Conservation (phyloP, 75 land plant genomes). For the Larix kaempferi region DNA sequence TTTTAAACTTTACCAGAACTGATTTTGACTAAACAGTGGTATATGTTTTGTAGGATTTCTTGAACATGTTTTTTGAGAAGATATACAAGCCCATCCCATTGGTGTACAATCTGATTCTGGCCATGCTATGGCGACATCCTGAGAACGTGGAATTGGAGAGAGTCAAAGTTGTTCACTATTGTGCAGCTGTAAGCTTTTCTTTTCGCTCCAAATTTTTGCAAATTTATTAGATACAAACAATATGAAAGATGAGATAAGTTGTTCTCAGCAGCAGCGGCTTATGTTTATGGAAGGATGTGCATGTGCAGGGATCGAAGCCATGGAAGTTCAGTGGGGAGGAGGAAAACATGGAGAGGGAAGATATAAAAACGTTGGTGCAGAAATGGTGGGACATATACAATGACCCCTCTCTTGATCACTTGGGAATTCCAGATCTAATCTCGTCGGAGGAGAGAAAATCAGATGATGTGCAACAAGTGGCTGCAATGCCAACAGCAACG, state of each 20-base stretch:
- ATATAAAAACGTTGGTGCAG: constrained; percentile 47
- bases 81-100: constrained; percentile 44
- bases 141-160: constrained; percentile 48
- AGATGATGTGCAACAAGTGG: neutral
- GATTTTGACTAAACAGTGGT: no score
- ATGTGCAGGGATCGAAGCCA: constrained; percentile 59
- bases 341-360: constrained; percentile 69
- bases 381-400: constrained; percentile 66
- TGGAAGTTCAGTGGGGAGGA: constrained; percentile 67
- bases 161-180: constrained; percentile 54
- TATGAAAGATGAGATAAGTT: no score
- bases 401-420: constrained; percentile 38
- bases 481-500: neutral
- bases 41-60: constrained; percentile 28
- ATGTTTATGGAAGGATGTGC: no score
- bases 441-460: neutral
- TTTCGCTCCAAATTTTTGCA: neutral
- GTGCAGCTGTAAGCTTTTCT: constrained; percentile 39
- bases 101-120: constrained; percentile 46
- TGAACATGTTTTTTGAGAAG: constrained; percentile 53
- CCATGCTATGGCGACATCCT: constrained; percentile 59
- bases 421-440: neutral
- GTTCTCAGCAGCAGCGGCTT: no score
- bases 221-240: no score
- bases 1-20: no score